A percentile compares a stretch with the other conserved stretches of the same genome.
Evolutionary conservation across 495 filamentous ascomycete species (phyloP).

Genomic region (Xylaria flabelliformis): DNA sequence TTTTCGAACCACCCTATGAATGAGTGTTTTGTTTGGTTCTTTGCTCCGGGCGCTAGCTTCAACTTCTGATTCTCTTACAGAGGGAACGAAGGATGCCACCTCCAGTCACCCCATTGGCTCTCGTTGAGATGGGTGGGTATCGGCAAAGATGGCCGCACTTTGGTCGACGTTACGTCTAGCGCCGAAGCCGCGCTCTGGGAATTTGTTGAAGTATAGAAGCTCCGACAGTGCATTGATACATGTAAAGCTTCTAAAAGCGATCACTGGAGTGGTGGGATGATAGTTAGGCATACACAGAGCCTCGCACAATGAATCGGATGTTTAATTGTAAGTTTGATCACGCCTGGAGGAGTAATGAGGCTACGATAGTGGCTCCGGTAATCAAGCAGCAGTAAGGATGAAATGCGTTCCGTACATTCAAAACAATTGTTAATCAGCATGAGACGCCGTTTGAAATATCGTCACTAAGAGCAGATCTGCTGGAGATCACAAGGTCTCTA

Average conservation of each 20-base stretch:
- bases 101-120: background rate
- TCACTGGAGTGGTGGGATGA: background rate
- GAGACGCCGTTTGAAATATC: background rate
- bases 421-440: background rate
- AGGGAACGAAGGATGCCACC: background rate
- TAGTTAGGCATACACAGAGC: background rate
- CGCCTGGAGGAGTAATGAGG: background rate
- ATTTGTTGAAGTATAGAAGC: background rate
- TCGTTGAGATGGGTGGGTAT: background rate
- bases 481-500: slow-evolving; percentile 40
- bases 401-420: background rate
- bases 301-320: background rate
- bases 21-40: background rate
- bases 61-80: background rate
- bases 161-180: background rate
- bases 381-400: background rate
- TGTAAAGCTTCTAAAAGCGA: background rate
- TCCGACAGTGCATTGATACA: background rate
- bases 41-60: background rate
- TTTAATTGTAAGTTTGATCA: background rate
- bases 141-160: background rate
- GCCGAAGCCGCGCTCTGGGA: background rate
- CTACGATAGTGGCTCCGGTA: background rate
- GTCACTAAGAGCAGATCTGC: background rate
- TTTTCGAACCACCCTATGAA: background rate